Evolutionary conservation across 2,329 filamentous ascomycete genomes (phyloP).

Genomic region (Pseudogymnoascus sp.): DNA sequence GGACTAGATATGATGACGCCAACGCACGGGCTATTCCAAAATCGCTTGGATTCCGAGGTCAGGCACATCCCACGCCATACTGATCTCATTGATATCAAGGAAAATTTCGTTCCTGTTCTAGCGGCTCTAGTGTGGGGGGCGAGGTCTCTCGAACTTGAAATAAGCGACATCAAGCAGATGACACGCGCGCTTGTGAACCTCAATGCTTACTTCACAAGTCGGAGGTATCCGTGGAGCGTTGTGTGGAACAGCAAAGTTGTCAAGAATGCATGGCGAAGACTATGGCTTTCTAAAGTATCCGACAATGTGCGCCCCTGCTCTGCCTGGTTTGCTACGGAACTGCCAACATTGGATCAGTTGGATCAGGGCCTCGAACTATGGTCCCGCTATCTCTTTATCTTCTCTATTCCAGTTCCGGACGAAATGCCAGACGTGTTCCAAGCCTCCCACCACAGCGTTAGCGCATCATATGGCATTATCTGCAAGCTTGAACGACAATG

Average conservation of each 20-base stretch:
- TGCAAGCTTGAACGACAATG: slow-evolving; percentile 48
- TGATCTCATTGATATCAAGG: slow-evolving; percentile 34
- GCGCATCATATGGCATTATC: slow-evolving; percentile 47
- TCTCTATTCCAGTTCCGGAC: slow-evolving; percentile 49
- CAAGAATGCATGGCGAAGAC: slow-evolving; percentile 37
- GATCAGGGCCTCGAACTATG: slow-evolving; percentile 28
- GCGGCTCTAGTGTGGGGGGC: slow-evolving; percentile 39
- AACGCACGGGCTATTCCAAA: slow-evolving; percentile 46
- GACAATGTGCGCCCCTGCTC: slow-evolving; percentile 23
- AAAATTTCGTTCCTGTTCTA: slow-evolving; percentile 40
- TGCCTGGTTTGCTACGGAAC: slow-evolving; percentile 27
- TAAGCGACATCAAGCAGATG: slow-evolving; percentile 35
- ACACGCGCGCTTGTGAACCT: slow-evolving; percentile 40
- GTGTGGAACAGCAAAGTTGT: slow-evolving; percentile 39
- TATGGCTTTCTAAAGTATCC: slow-evolving; percentile 38
- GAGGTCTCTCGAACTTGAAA: slow-evolving; percentile 35
- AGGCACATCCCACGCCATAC: slow-evolving; percentile 34
- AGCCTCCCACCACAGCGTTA: slow-evolving; percentile 49
- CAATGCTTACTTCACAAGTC: slow-evolving; percentile 42
- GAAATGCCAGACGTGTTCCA: slow-evolving; percentile 49
- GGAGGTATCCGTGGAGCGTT: slow-evolving; percentile 36
- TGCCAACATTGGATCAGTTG: slow-evolving; percentile 29
- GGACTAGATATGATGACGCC: slow-evolving; percentile 46
- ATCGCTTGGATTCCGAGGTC: slow-evolving; percentile 43
- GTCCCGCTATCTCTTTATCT: slow-evolving; percentile 44